Percentiles rank a stretch among this genome's conserved stretches.
Evolutionary conservation across 2,329 filamentous ascomycete species (phyloP).

Genomic region (Colletotrichum cuscutae): DNA sequence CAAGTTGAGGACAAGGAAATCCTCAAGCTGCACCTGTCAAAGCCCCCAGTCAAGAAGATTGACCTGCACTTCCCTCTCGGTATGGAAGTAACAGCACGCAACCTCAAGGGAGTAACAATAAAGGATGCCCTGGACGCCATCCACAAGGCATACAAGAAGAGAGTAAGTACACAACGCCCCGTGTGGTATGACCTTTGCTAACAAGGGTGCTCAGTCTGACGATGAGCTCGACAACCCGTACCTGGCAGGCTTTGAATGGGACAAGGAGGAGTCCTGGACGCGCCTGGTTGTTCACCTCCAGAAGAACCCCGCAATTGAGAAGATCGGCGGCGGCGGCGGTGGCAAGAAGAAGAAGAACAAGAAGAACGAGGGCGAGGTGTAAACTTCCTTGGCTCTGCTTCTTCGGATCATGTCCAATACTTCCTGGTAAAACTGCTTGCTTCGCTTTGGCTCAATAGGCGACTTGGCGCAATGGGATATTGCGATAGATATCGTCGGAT

Average conservation of each 20-base stretch:
- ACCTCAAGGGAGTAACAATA: slow-evolving; percentile 94
- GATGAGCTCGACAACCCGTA: slow-evolving; percentile 90
- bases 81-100: slow-evolving; percentile 87
- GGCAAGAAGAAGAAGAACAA: slow-evolving; percentile 75
- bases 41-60: slow-evolving; percentile 90
- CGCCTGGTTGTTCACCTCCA: slow-evolving; percentile 87
- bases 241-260: slow-evolving; percentile 96
- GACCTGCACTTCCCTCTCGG: slow-evolving; percentile 92
- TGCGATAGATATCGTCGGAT: slow-evolving; percentile 54
- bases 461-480: slow-evolving; percentile 54
- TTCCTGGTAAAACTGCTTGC: slow-evolving; percentile 46
- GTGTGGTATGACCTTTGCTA: not conserved
- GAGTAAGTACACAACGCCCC: slow-evolving; percentile 66
- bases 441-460: slow-evolving; percentile 50
- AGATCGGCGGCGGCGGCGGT: slow-evolving; percentile 48
- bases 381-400: slow-evolving; percentile 37
- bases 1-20: slow-evolving; percentile 85
- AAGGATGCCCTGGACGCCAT: slow-evolving; percentile 97
- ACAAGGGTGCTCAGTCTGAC: slow-evolving; percentile 70
- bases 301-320: slow-evolving; percentile 67
- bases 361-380: slow-evolving; percentile 56
- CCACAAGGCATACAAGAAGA: slow-evolving; percentile 96
- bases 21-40: slow-evolving; percentile 83
- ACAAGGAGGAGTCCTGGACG: slow-evolving; percentile 91
- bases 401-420: slow-evolving; percentile 53